Conservation (phyloP, 2,329 filamentous ascomycete species). For the Stachybotrys elegans region DNA sequence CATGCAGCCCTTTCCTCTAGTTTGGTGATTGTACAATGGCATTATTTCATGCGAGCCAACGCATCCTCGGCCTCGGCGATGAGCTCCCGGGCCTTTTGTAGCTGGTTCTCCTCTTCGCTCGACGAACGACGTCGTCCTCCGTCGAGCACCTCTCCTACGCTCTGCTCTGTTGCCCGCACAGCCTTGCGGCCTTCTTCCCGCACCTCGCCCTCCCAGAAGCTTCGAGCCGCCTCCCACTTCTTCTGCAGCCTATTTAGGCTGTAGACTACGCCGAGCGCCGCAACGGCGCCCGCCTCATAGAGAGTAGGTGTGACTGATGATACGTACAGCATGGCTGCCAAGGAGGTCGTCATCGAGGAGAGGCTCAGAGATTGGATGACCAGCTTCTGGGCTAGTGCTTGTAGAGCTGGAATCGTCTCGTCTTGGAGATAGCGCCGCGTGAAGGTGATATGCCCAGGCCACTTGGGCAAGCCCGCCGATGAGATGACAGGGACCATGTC, state of each 20-base stretch:
- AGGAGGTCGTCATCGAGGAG: constrained; percentile 53
- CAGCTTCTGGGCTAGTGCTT: constrained; percentile 67
- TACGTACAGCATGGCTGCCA: constrained; percentile 53
- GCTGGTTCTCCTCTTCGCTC: constrained; percentile 19
- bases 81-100: constrained; percentile 36
- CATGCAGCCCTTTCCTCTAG: too few relatives aligned
- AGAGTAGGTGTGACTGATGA: constrained; percentile 46
- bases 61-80: constrained; percentile 45
- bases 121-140: constrained; percentile 13
- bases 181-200: constrained; percentile 62
- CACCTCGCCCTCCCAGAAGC: constrained; percentile 62
- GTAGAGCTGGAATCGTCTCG: constrained; percentile 65
- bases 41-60: constrained; percentile 41
- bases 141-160: constrained; percentile 42
- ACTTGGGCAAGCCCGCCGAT: constrained; percentile 38
- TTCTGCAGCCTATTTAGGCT: constrained; percentile 55
- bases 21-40: constrained; percentile 13
- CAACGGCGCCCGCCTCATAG: constrained; percentile 59
- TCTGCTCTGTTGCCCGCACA: constrained; percentile 50
- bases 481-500: constrained; percentile 15
- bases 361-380: constrained; percentile 73
- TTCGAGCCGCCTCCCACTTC: constrained; percentile 56
- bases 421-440: constrained; percentile 62
- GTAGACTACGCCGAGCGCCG: constrained; percentile 55
- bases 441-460: constrained; percentile 70